phyloP scores from a whole-genome alignment of 2,329 filamentous ascomycete species.

The Blumeria hordei region DNA sequence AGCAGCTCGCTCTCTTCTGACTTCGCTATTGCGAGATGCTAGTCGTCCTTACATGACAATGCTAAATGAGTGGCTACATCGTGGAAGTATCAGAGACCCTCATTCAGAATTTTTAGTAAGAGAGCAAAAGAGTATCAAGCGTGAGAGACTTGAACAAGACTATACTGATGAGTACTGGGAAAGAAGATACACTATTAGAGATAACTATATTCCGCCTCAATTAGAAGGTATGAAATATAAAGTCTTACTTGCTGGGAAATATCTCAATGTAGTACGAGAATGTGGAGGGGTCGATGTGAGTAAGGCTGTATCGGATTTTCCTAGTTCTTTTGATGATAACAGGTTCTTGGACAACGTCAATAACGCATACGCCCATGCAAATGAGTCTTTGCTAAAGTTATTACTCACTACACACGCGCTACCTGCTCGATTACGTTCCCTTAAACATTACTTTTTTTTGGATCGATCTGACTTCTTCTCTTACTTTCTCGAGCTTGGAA shows the following conservation, averaged over 20 bases:
- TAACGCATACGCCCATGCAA: conserved; percentile 80
- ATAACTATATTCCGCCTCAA: conserved; percentile 77
- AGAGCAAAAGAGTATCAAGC: conserved; percentile 82
- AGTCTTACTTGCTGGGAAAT: conserved; percentile 85
- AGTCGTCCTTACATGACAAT: conserved; percentile 92
- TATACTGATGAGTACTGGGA: conserved; percentile 99
- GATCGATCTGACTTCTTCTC: conserved; percentile 96
- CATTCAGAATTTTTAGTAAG: conserved; percentile 88
- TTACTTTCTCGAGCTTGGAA: conserved; percentile 81
- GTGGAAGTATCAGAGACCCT: conserved; percentile 81
- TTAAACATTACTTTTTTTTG: conserved; percentile 98
- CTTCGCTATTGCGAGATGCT: conserved; percentile 60
- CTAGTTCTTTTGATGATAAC: conserved; percentile 72
- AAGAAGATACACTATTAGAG: conserved; percentile 81
- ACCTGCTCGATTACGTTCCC: conserved; percentile 60
- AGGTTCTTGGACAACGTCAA: conserved; percentile 93
- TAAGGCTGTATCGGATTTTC: conserved; percentile 70
- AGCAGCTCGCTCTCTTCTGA: conserved; percentile 58
- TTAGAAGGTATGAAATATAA: conserved; percentile 80
- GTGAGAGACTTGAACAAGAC: conserved; percentile 78
- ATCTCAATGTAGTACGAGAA: conserved; percentile 90
- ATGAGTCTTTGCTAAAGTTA: conserved; percentile 74
- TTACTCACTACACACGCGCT: conserved; percentile 82
- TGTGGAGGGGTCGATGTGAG: conserved; percentile 90
- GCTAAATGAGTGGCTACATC: conserved; percentile 96